A percentile compares a stretch with the other conserved stretches of the same genome.
phyloP scores from a whole-genome alignment of 1,284 basidiomycete species.

The Leccinum subrobustum region DNA sequence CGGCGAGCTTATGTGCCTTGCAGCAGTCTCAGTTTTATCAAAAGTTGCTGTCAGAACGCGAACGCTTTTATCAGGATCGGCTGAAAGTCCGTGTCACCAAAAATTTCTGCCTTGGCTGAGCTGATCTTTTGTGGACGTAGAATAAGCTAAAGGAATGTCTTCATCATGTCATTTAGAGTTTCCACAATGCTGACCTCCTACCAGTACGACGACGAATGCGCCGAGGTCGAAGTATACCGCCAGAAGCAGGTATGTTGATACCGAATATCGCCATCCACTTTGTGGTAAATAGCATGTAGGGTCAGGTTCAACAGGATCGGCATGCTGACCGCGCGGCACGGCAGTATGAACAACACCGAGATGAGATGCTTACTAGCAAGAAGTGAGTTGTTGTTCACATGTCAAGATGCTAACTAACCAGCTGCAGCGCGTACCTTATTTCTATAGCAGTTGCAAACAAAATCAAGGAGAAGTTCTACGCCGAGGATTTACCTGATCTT shows the following conservation, averaged over 20 bases:
- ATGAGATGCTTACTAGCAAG: constrained; percentile 78
- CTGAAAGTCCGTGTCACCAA: constrained; percentile 50
- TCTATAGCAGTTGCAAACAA: constrained; percentile 67
- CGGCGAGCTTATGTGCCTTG: constrained; percentile 9
- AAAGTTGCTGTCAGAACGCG: constrained; percentile 68
- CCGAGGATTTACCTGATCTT: constrained; percentile 60
- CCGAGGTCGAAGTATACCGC: constrained; percentile 64
- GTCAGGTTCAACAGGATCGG: constrained; percentile 66
- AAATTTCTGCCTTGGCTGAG: constrained; percentile 3
- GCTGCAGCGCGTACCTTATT: constrained; percentile 64
- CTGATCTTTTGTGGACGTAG: constrained; percentile 37
- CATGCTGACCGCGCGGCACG: constrained; percentile 72
- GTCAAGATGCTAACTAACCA: constrained; percentile 3
- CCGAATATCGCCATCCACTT: not conserved
- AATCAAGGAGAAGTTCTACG: constrained; percentile 67
- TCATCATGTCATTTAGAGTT: not conserved
- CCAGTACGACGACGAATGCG: constrained; percentile 77
- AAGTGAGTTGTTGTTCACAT: constrained; percentile 49
- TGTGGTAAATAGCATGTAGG: constrained; percentile 37
- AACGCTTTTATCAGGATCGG: constrained; percentile 64
- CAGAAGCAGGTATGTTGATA: constrained; percentile 65
- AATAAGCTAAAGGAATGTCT: constrained; percentile 66
- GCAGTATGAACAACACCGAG: constrained; percentile 70
- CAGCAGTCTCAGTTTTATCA: constrained; percentile 71
- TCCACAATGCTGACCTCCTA: constrained; percentile 8